Evolutionary conservation across 768 basidiomycete species (phyloP).

Genomic region (Cubamyces lactineus): DNA sequence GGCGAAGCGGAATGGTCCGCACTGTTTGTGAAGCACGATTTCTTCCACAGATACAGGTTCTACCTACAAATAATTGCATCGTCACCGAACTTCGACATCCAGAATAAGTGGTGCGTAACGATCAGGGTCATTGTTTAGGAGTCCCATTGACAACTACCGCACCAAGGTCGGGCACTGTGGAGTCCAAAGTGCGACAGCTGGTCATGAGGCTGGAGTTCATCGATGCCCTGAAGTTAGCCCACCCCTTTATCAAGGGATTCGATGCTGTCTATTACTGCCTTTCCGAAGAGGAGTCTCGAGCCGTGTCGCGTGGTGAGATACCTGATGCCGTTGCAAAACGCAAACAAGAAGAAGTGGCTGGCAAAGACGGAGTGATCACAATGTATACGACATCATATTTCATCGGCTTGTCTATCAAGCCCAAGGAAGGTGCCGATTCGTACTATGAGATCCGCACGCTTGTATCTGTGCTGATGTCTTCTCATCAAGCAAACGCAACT

Average conservation of each 20-base stretch:
- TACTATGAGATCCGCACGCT: not conserved
- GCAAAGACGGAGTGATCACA: slow-evolving; percentile 72
- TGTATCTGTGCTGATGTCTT: not conserved
- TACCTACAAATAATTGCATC: slow-evolving; percentile 96
- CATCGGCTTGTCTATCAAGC: slow-evolving; percentile 93
- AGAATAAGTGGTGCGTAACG: slow-evolving; percentile 83
- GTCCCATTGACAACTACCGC: no score
- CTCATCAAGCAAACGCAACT: slow-evolving; percentile 62
- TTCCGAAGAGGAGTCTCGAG: slow-evolving; percentile 85
- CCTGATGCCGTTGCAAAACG: slow-evolving; percentile 71
- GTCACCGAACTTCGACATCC: slow-evolving; percentile 75
- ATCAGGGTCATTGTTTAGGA: not conserved
- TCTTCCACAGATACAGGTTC: slow-evolving; percentile 95
- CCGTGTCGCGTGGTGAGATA: slow-evolving; percentile 86
- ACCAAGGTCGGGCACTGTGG: slow-evolving; percentile 88
- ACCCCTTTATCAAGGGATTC: slow-evolving; percentile 95
- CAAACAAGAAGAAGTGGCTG: slow-evolving; percentile 77
- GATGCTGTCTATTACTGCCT: slow-evolving; percentile 85
- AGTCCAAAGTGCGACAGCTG: slow-evolving; percentile 92
- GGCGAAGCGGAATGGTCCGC: slow-evolving; percentile 88
- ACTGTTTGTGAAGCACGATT: slow-evolving; percentile 91
- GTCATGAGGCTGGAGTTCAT: slow-evolving; percentile 98
- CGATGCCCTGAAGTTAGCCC: slow-evolving; percentile 87
- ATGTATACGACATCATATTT: slow-evolving; percentile 94
- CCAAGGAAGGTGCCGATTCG: slow-evolving; percentile 75